phyloP scores from a whole-genome alignment of 306 rosid genomes.

The Adenanthera pavonina region DNA sequence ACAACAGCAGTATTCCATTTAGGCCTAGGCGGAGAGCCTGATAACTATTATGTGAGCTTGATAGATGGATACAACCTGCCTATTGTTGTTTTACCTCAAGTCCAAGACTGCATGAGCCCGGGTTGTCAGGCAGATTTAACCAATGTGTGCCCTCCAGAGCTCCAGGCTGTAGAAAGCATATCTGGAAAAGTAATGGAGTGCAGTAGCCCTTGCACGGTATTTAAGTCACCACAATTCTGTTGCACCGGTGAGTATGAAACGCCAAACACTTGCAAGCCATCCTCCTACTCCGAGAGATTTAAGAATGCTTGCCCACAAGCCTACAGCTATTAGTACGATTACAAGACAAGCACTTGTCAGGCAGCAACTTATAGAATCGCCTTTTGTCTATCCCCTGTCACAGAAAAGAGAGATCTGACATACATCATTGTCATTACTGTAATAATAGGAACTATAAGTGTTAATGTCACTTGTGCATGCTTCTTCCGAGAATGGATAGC shows the following conservation, averaged over 20 bases:
- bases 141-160: constrained; percentile 75
- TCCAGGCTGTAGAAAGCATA: constrained; percentile 44
- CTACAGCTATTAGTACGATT: constrained; percentile 80
- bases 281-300: constrained; percentile 66
- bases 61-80: constrained; percentile 86
- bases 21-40: constrained; percentile 65
- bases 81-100: constrained; percentile 64
- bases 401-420: constrained; percentile 34
- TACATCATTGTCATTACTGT: background rate
- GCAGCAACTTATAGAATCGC: constrained; percentile 66
- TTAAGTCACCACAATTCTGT: constrained; percentile 64
- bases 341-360: constrained; percentile 70
- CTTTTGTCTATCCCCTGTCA: constrained; percentile 70
- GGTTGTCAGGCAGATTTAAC: constrained; percentile 74
- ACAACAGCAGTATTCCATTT: constrained; percentile 76
- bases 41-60: constrained; percentile 77
- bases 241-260: constrained; percentile 29
- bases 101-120: constrained; percentile 58
- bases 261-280: constrained; percentile 45
- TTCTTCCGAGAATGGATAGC: background rate
- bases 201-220: constrained; percentile 80
- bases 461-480: background rate
- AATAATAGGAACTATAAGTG: background rate
- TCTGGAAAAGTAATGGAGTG: constrained; percentile 57
- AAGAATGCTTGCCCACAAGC: constrained; percentile 86